Evolutionary conservation across 2,329 filamentous ascomycete species (phyloP).

Genomic region (Lachnellula hyalina): DNA sequence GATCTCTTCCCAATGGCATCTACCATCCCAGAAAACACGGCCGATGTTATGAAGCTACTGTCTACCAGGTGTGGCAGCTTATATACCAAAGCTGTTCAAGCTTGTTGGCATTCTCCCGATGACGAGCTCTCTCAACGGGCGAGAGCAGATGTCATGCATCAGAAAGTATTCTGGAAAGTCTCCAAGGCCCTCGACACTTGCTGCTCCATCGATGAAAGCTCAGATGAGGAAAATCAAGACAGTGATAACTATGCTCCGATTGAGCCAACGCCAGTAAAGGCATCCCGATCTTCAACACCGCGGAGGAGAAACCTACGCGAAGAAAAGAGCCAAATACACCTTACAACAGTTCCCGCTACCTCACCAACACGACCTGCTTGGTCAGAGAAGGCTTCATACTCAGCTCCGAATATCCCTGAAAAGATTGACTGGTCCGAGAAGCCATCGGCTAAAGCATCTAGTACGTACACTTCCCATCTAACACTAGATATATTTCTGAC

Average conservation of each 20-base stretch:
- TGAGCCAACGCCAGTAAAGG: constrained; percentile 15
- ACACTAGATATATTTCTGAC: not conserved
- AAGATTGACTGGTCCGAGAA: constrained; percentile 24
- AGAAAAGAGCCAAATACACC: constrained; percentile 11
- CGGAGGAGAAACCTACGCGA: constrained; percentile 16
- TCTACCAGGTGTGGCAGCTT: constrained; percentile 60
- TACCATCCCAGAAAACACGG: constrained; percentile 23
- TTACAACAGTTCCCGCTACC: constrained; percentile 6
- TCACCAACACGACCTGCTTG: constrained; percentile 13
- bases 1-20: constrained; percentile 27
- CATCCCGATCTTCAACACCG: constrained; percentile 19
- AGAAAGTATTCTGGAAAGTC: constrained; percentile 51
- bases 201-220: constrained; percentile 55
- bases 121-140: constrained; percentile 46
- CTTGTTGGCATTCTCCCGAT: constrained; percentile 67
- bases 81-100: constrained; percentile 69
- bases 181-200: constrained; percentile 50
- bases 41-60: constrained; percentile 25
- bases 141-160: constrained; percentile 48
- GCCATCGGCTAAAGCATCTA: constrained; percentile 12
- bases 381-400: constrained; percentile 22
- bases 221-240: constrained; percentile 47
- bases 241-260: constrained; percentile 41
- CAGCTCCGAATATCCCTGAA: constrained; percentile 13
- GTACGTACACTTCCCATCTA: constrained; percentile 11